Evolutionary conservation across 352 stramenopile genomes (phyloP), one percentile per base, ranked within the genome.

Genomic region (Phytophthora pisi): DNA sequence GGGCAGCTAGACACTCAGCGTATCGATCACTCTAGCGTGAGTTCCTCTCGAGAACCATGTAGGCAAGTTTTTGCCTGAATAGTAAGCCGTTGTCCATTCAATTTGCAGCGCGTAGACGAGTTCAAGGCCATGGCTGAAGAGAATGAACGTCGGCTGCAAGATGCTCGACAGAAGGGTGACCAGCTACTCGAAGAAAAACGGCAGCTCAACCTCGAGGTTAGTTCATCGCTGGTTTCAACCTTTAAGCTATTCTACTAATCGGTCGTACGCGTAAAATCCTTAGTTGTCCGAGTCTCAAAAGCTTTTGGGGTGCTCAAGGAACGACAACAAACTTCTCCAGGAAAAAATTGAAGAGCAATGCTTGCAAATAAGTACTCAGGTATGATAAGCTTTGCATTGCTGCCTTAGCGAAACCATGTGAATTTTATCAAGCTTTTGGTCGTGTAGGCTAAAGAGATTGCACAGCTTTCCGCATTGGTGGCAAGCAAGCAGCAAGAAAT

Each of bases 401-500:
- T 28, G 9, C 18, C 4, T 16, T n/a, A 6, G 36, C 0, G 4
- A 42, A 42, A 42, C 15, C 13, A n/a, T n/a, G 36, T n/a, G 11
- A 16, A 16, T 5, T 42, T 16, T 42, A 42, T 42, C n/a, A 16
- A 42, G 11, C 36, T 16, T 16, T 16, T 15, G 15, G 36, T 7
- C 15, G 8, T 53, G 5, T 51, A 82, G 74, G 51, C 56, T 10
- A 40, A 52, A 10, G 74, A 78, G 24, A 62, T 64, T 0, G 24
- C 54, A 23, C 64, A 69, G 4, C 58, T 82, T 42, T 54, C 64
- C 2, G 60, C 45, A 10, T 26, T 61, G 26, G 8, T 75, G 15
- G 28, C 36, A 40, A 46, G 8, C n/a, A 78, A 74, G 49, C 67
- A 84, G 28, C 66, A 79, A 8, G 74, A 84, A 61, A 64, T 66